Evolutionary conservation across 441 rosid species (phyloP), one percentile per base, ranked within the genome.

Genomic region (Populus hybrid): DNA sequence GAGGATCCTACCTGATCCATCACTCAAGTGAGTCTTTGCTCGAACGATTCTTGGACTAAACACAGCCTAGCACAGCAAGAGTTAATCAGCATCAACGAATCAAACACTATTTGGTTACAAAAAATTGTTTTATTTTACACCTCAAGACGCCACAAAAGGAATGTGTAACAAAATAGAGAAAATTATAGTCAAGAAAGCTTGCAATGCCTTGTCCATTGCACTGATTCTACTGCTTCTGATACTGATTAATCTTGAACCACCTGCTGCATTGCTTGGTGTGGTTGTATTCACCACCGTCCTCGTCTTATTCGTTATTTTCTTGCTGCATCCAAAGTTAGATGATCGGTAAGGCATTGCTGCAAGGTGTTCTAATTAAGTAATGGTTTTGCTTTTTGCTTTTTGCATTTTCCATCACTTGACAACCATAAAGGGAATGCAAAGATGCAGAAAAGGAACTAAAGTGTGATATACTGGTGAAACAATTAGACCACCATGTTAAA

Each of bases 301-400:
- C 5, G 99, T 90, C 84, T 70, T 82, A 73, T 88, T 95, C 81
- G 85, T 89, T 32, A 89, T 88, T 84, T 87, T 89, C 87, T 90
- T 92, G 77, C 99, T 95, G 97, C 84, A 82, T 38, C 72, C 71
- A 38, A 57, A 30, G 61, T 18, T 53, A 57, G 40, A 35, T 38
- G 26, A 76, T 53, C 67, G 61, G 61, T 53, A 5, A 18, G 61
- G 8, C 8, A 18, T 53, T 53, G 61, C 8, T 57, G 59, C 46
- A 69, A 71, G 24, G 71, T 70, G 67, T 12, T 35, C 11, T 50
- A 18, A 53, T 75, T 71, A 67, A 69, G 28, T 36, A 59, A 72
- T 80, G 35, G 8, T 53, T 53, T 53, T 18, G 61, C 61, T 71
- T 78, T 80, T 71, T 3, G 32, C 32, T 30, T 30, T 30, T 30